phyloP scores from a whole-genome alignment of 495 filamentous ascomycete species.

The Talaromyces ruber region DNA sequence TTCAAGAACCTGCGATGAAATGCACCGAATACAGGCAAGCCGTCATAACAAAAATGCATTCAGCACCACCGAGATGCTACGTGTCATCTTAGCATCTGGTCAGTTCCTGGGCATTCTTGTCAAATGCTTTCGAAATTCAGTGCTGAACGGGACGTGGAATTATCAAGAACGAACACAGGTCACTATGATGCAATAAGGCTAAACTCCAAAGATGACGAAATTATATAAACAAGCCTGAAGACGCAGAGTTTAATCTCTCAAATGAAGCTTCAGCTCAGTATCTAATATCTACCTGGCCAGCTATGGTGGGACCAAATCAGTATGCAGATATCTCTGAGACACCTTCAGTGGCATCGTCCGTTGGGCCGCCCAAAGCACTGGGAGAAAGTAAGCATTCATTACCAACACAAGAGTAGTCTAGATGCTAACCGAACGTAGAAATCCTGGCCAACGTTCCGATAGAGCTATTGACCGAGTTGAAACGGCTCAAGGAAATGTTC shows the following conservation, averaged over 20 bases:
- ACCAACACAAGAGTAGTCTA: not conserved
- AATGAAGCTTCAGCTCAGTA: not conserved
- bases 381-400: constrained; percentile 1
- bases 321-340: not conserved
- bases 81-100: not conserved
- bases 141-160: no score
- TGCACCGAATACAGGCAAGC: no score
- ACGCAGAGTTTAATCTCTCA: not conserved
- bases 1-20: no score
- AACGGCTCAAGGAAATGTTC: constrained; percentile 69
- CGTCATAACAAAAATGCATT: no score
- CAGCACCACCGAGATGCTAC: no score
- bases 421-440: constrained; percentile 35
- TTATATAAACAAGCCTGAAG: not conserved
- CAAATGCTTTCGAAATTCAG: no score
- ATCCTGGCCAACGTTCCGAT: constrained; percentile 63
- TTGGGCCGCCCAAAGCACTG: not conserved
- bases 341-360: not conserved
- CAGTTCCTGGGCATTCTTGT: not conserved
- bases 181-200: not conserved
- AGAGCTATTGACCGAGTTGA: constrained; percentile 64
- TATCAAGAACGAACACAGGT: not conserved
- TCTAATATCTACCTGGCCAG: not conserved
- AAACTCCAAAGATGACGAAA: not conserved
- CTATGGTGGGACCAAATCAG: not conserved